Conservation (phyloP, 169 alveolate genomes). For the Plasmodium falciparum region DNA sequence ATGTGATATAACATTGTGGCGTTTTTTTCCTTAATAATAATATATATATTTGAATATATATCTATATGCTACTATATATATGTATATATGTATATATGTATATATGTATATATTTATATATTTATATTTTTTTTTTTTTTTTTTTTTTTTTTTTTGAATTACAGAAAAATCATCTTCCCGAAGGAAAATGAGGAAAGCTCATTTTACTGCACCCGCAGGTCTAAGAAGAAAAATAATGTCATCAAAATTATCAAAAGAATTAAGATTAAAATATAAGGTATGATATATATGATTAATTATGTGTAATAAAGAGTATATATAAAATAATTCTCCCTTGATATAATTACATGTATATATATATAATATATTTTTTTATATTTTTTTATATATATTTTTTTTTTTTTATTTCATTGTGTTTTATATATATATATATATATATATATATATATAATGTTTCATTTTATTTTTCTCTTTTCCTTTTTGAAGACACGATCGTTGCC, state of each 20-base stretch:
- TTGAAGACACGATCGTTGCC: conserved; percentile 95
- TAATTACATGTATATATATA: neutral
- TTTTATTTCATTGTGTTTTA: neutral
- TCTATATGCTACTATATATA: too few relatives aligned
- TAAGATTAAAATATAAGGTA: conserved; percentile 96
- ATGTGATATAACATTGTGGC: too few relatives aligned
- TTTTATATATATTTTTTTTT: neutral
- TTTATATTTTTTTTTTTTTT: too few relatives aligned
- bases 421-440: neutral
- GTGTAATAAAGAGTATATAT: neutral
- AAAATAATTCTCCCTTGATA: neutral
- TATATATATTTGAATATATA: too few relatives aligned
- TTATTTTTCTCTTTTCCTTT: neutral
- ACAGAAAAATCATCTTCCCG: conserved; percentile 91
- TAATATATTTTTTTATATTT: neutral
- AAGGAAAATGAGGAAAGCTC: conserved; percentile 98
- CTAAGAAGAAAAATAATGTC: conserved; percentile 98
- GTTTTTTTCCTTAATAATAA: too few relatives aligned
- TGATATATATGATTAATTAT: conserved; percentile 49
- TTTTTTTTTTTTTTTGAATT: conserved; percentile 13
- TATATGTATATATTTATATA: too few relatives aligned
- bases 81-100: too few relatives aligned
- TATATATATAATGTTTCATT: neutral
- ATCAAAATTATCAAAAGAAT: conserved; percentile 96
- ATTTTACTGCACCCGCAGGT: conserved; percentile 98